Evolutionary conservation across 495 filamentous ascomycete species (phyloP).

Genomic region (Lepidopterella palustris): DNA sequence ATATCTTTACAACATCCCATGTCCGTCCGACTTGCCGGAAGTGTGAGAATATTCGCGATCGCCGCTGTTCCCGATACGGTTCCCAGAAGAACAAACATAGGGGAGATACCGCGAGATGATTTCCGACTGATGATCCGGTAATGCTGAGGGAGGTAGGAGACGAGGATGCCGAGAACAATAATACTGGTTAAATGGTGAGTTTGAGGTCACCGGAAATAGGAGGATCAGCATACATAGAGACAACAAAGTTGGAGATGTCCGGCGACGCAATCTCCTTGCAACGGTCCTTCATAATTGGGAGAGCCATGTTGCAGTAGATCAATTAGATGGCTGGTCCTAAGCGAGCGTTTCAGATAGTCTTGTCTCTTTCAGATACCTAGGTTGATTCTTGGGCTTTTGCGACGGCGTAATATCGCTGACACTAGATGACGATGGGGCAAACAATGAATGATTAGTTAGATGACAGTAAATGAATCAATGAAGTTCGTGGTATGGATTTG

Average conservation of each 20-base stretch:
- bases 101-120: slow-evolving; percentile 92
- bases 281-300: background rate
- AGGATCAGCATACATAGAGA: background rate
- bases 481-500: too few species aligned
- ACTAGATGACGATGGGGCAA: too few species aligned
- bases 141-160: slow-evolving; percentile 94
- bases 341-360: too few species aligned
- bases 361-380: too few species aligned
- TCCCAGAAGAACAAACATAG: slow-evolving; percentile 87
- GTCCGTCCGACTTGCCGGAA: slow-evolving; percentile 69
- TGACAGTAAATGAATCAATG: too few species aligned
- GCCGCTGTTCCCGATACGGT: slow-evolving; percentile 79
- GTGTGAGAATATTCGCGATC: slow-evolving; percentile 83
- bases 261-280: background rate
- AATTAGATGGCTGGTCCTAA: too few species aligned
- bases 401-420: too few species aligned
- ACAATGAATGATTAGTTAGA: too few species aligned
- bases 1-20: slow-evolving; percentile 77
- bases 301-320: background rate
- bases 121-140: slow-evolving; percentile 77
- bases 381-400: too few species aligned
- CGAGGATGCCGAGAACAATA: slow-evolving; percentile 81
- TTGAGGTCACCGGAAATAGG: too few species aligned
- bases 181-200: slow-evolving; percentile 45
- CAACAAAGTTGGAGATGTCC: background rate